Evolutionary conservation across 2,329 filamentous ascomycete species (phyloP), one percentile per base, ranked within the genome.

Genomic region (Bipolaris zeicola): DNA sequence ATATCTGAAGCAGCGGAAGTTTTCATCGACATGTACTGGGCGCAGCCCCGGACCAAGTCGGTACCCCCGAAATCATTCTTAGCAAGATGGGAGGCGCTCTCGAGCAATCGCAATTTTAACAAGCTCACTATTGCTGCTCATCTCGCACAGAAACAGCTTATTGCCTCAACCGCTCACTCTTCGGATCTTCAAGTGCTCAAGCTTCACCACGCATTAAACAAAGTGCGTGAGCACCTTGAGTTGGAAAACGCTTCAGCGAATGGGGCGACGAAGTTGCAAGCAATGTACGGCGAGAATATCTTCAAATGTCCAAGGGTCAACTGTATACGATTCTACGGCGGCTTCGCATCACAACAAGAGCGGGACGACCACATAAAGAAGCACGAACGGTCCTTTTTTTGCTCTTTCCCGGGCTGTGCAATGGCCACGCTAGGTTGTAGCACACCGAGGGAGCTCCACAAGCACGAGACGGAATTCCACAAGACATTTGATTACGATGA

Each of bases 371-470:
- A 56, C 8, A 22, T 51, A 5, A 18, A n/a, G 20, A 56, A 56
- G 53, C 48, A 56, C 20, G 53, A 56, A 20, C 26, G 53, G 22
- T 51, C 53, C 11, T 56, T 56, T 31, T 56, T 56, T 36, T 56
- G 53, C 31, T 47, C 53, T 28, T 56, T 56, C 11, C 20, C 43
- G 6, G 48, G 48, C 11, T 56, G 53, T 39, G 37, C 42, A 28
- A 56, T 56, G 53, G 48, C 53, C 20, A 43, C 28, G 26, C 37
- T 56, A 14, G 53, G 53, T 10, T 56, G 47, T 10, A 37, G 34
- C 13, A 56, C 47, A 5, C 28, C 52, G 13, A 51, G 48, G 36
- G 53, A 56, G 13, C 36, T 56, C 1, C 42, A 48, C 34, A 56
- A 51, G 33, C 53, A 56, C 24, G 48, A 52, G 13, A 43, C 47